A percentile compares a stretch with the other conserved stretches of the same genome.
These are phyloP conservation scores for Zea mays DNA, from an alignment of 176 grass and related monocot genomes.

Conservation along the genomic window Zm-B73-REFERENCE-NAM-5.0 NC_050105.1:125923001-125923500, in stretches of 20 bases:
- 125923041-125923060: background rate
- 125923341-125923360: background rate
- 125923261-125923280: conserved; percentile 79
- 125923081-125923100: background rate
- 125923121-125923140: conserved; percentile 10
- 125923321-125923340: conserved; percentile 36
- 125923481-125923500: conserved; percentile 24
- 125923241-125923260: conserved; percentile 84
- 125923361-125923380: conserved; percentile 42
- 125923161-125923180: background rate
- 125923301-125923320: conserved; percentile 44
- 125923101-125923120: conserved; percentile 8
- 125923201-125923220: conserved; percentile 89
- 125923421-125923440: conserved; percentile 82
- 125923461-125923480: conserved; percentile 43
- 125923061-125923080: background rate
- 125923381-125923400: conserved; percentile 93
- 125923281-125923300: conserved; percentile 75
- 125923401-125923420: conserved; percentile 99
- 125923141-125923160: conserved; percentile 28
- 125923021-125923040: background rate
- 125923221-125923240: conserved; percentile 89
- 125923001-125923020: background rate
- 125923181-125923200: conserved; percentile 87
- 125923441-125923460: conserved; percentile 89